A percentile compares a stretch with the other conserved stretches of the same genome.
These are phyloP conservation scores for Quaeritorhiza haematococci DNA, from an alignment of 371 early-diverging fungal species.

Conservation along the genomic window DNA sequence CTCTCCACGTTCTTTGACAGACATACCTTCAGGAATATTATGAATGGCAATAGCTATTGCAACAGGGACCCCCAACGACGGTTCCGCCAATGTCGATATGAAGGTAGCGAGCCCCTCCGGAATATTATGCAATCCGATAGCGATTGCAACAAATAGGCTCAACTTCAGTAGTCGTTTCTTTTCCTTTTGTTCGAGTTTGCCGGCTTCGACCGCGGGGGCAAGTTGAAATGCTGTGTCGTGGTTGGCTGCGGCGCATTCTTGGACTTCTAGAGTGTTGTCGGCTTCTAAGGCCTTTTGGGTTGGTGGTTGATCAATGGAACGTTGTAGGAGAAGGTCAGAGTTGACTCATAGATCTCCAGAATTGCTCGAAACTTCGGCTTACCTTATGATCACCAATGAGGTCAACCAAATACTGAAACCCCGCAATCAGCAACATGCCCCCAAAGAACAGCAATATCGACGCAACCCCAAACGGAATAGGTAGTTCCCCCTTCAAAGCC, in stretches of 20 bases:
- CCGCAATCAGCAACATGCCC: too few relatives aligned
- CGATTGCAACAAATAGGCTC: background rate
- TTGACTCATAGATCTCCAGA: too few relatives aligned
- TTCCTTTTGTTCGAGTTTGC: background rate
- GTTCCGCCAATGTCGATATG: conserved; percentile 59
- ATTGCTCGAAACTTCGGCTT: conserved; percentile 1
- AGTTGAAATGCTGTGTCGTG: conserved; percentile 1
- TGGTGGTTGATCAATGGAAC: too few relatives aligned
- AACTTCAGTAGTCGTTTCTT: conserved; percentile 2
- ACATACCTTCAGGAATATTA: conserved; percentile 79
- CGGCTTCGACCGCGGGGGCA: background rate
- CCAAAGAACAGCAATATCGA: background rate
- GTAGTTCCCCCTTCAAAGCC: conserved; percentile 4
- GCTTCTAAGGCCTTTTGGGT: too few relatives aligned
- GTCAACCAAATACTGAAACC: too few relatives aligned
- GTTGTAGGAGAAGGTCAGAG: too few relatives aligned
- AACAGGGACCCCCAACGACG: conserved; percentile 62
- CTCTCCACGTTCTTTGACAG: conserved; percentile 18
- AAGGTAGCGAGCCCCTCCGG: conserved; percentile 75
- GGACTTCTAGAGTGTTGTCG: too few relatives aligned
- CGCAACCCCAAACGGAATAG: too few relatives aligned
- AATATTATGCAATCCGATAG: conserved; percentile 8
- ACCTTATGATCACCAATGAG: too few relatives aligned
- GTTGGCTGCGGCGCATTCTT: background rate
- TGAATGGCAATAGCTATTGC: conserved; percentile 70